Conservation (phyloP, 176 grass and related monocot species). For the Stipa capillata region DNA sequence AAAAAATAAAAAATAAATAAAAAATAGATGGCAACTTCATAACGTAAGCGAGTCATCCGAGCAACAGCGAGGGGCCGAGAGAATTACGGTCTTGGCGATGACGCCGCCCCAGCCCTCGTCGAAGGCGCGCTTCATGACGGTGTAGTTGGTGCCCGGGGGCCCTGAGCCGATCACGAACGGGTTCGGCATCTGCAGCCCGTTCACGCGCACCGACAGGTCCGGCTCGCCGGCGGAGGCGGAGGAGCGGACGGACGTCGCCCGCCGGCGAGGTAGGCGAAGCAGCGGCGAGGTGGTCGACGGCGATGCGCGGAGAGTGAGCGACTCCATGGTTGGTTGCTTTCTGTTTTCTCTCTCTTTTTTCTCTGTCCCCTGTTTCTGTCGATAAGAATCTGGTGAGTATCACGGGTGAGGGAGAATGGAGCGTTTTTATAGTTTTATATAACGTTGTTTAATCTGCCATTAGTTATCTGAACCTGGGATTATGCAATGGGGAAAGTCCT, state of each 20-base stretch:
- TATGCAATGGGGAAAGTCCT: not conserved
- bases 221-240: constrained; percentile 41
- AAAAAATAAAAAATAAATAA: no score
- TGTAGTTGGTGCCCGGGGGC: constrained; percentile 94
- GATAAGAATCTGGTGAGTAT: constrained; percentile 36
- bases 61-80: not conserved
- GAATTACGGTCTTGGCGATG: constrained; percentile 90
- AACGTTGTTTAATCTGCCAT: not conserved
- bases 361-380: not conserved
- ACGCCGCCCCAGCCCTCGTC: constrained; percentile 96
- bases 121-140: constrained; percentile 99
- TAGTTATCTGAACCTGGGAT: not conserved
- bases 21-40: not conserved
- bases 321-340: constrained; percentile 46
- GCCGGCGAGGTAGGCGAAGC: constrained; percentile 2
- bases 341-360: not conserved
- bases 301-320: constrained; percentile 50
- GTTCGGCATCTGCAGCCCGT: constrained; percentile 92
- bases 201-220: constrained; percentile 77
- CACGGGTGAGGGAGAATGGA: constrained; percentile 35
- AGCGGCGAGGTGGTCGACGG: constrained; percentile 30
- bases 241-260: constrained; percentile 15
- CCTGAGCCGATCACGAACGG: constrained; percentile 99
- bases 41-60: not conserved
- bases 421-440: constrained; percentile 26